Conservation (phyloP, 1,284 basidiomycete species). For the Meripilus lineatus region DNA sequence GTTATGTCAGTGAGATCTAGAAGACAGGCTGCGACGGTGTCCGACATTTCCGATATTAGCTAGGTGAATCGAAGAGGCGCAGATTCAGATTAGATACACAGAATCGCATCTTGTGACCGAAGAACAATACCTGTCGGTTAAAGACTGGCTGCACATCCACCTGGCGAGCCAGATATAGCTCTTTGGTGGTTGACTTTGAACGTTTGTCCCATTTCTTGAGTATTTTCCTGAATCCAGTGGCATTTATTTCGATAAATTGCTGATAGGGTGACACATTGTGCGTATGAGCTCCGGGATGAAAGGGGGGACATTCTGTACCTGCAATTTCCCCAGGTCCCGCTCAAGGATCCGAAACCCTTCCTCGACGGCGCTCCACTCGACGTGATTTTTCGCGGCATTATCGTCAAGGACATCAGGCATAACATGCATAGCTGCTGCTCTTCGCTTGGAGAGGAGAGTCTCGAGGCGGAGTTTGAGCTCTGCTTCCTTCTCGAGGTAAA, state of each 20-base stretch:
- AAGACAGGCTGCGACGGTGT: constrained; percentile 91
- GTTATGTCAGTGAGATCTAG: constrained; percentile 88
- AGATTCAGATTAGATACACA: neutral
- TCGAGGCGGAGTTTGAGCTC: constrained; percentile 91
- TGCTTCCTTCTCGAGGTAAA: constrained; percentile 97
- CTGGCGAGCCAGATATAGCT: constrained; percentile 93
- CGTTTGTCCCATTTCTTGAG: constrained; percentile 99
- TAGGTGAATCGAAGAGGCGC: constrained; percentile 21
- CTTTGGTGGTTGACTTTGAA: constrained; percentile 91
- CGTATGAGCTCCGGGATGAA: constrained; percentile 13
- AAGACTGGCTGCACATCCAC: constrained; percentile 99
- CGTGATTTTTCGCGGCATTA: constrained; percentile 56
- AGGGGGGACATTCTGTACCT: constrained; percentile 47
- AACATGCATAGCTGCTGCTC: constrained; percentile 72
- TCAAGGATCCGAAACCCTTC: constrained; percentile 96
- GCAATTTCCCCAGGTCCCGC: constrained; percentile 93
- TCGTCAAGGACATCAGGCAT: constrained; percentile 60
- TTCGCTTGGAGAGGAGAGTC: constrained; percentile 90
- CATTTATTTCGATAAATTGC: constrained; percentile 99
- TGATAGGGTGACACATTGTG: constrained; percentile 32
- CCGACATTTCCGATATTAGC: constrained; percentile 94
- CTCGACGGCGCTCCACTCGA: constrained; percentile 90
- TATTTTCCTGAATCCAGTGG: constrained; percentile 96
- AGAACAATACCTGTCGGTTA: constrained; percentile 76
- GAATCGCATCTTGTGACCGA: neutral